Evolutionary conservation across 805 yeast genomes (phyloP).

Genomic region (Wickerhamiella allomyrinae): DNA sequence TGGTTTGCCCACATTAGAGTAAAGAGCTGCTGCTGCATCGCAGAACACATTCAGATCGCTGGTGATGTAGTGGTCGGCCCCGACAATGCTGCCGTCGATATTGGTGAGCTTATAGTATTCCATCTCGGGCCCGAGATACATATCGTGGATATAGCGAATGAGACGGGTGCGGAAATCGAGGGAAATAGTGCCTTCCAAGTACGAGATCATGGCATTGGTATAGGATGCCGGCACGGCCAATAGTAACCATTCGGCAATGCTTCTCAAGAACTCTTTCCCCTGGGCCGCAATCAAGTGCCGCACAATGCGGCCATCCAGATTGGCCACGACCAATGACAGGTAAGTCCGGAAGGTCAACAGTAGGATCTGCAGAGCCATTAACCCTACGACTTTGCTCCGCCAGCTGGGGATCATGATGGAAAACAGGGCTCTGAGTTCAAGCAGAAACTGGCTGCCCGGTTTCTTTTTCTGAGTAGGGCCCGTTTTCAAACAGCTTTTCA

Average conservation of each 20-base stretch:
- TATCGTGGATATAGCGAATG: slow-evolving; percentile 76
- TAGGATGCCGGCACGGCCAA: slow-evolving; percentile 89
- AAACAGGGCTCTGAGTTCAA: slow-evolving; percentile 65
- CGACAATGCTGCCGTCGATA: slow-evolving; percentile 37
- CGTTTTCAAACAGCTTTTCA: not conserved
- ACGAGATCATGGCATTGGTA: slow-evolving; percentile 80
- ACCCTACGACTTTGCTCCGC: slow-evolving; percentile 48
- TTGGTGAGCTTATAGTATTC: slow-evolving; percentile 72
- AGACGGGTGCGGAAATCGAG: slow-evolving; percentile 74
- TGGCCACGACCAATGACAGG: slow-evolving; percentile 72
- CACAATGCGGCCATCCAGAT: slow-evolving; percentile 83
- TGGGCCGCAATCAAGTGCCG: slow-evolving; percentile 74
- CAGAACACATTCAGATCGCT: slow-evolving; percentile 72
- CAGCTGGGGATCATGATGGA: slow-evolving; percentile 66
- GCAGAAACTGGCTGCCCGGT: slow-evolving; percentile 49
- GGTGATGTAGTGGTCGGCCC: slow-evolving; percentile 77
- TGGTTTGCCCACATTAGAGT: slow-evolving; percentile 86
- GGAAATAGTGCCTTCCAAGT: slow-evolving; percentile 58
- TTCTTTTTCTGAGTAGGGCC: not conserved
- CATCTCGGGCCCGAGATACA: slow-evolving; percentile 67
- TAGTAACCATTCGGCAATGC: slow-evolving; percentile 72
- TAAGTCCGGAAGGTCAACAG: slow-evolving; percentile 74
- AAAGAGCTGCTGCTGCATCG: slow-evolving; percentile 66
- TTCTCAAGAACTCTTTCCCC: slow-evolving; percentile 58
- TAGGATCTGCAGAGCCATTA: slow-evolving; percentile 55